These are phyloP conservation scores for Suillus spraguei DNA, from an alignment of 768 basidiomycete species.

Conservation along the genomic window DNA sequence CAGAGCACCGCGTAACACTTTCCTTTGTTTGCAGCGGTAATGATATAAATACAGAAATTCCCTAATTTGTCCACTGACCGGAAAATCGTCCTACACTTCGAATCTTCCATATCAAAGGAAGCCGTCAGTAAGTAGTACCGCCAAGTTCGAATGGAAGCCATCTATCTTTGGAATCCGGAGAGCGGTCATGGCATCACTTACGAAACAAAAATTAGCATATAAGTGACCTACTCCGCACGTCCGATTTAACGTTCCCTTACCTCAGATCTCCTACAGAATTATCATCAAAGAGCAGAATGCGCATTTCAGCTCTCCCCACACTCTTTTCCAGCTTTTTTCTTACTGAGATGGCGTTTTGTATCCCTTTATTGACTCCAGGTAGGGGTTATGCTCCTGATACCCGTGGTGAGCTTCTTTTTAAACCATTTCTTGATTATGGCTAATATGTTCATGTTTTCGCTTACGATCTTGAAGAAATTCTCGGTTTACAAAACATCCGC, in stretches of 20 bases:
- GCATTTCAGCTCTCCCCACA: slow-evolving; percentile 3
- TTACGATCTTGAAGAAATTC: not conserved
- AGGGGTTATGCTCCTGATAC: not conserved
- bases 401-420: not conserved
- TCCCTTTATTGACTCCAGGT: not conserved
- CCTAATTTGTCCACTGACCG: not conserved
- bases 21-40: too few relatives aligned
- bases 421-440: not conserved
- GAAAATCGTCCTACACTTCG: not conserved
- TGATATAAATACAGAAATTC: too few relatives aligned
- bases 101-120: not conserved
- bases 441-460: not conserved
- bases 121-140: not conserved
- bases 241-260: not conserved
- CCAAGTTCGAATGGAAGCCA: not conserved
- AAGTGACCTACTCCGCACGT: not conserved
- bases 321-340: slow-evolving; percentile 6
- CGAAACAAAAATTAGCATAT: slow-evolving; percentile 1
- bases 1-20: too few relatives aligned
- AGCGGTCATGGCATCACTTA: slow-evolving; percentile 1
- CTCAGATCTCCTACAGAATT: not conserved
- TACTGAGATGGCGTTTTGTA: not conserved
- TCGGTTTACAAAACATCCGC: not conserved
- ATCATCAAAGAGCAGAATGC: slow-evolving; percentile 9
- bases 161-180: not conserved